A percentile compares a stretch with the other conserved stretches of the same genome.
phyloP scores from a whole-genome alignment of 805 yeast species.

The Wickerhamomyces subpelliculosus region DNA sequence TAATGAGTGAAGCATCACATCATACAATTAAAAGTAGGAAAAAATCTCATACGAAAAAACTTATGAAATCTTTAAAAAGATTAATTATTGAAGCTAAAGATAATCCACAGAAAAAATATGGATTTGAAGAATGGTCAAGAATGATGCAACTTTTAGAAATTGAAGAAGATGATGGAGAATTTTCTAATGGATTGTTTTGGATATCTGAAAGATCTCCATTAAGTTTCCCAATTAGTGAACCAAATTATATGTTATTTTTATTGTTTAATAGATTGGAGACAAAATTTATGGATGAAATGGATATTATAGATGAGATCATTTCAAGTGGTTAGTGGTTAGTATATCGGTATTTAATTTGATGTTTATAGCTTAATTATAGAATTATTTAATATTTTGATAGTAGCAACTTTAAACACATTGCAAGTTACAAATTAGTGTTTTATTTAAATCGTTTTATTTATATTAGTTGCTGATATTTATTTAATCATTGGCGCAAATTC shows the following conservation, averaged over 20 bases:
- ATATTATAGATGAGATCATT: constrained; percentile 1
- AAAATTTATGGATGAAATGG: constrained; percentile 1
- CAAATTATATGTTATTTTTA: constrained; percentile 48
- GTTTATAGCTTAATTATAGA: too few species aligned
- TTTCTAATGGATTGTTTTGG: constrained; percentile 44
- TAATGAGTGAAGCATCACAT: constrained; percentile 5
- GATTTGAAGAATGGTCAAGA: constrained; percentile 45
- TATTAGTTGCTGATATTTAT: too few species aligned
- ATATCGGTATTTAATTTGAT: too few species aligned
- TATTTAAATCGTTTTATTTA: too few species aligned
- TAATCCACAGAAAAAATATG: constrained; percentile 30
- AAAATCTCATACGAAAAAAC: background rate
- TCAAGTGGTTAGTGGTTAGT: too few species aligned
- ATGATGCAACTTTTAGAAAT: constrained; percentile 27
- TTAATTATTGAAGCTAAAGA: constrained; percentile 10
- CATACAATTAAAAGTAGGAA: constrained; percentile 1
- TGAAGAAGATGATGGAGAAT: constrained; percentile 13
- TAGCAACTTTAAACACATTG: too few species aligned
- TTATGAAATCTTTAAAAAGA: constrained; percentile 4
- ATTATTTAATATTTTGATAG: too few species aligned
- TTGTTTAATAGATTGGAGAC: constrained; percentile 21
- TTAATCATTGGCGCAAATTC: too few species aligned
- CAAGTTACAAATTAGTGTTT: too few species aligned
- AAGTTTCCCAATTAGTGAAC: constrained; percentile 61
- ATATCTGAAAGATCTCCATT: constrained; percentile 60